Evolutionary conservation across 306 rosid genomes (phyloP).

Genomic region (Styphnolobium japonicum): DNA sequence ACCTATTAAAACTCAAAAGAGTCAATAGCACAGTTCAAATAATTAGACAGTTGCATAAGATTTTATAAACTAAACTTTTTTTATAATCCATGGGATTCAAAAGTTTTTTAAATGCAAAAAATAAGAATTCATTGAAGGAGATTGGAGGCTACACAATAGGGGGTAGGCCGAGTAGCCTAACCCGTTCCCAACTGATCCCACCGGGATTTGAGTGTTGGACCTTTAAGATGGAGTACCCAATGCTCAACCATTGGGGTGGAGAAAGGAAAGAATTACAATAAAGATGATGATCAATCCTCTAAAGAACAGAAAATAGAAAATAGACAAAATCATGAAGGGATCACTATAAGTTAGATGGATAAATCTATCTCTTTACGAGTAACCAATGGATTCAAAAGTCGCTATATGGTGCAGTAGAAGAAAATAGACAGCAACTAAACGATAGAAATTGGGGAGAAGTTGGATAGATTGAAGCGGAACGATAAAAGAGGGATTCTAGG

Average conservation of each 20-base stretch:
- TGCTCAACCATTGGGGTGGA: background rate
- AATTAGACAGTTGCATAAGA: background rate
- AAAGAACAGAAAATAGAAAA: background rate
- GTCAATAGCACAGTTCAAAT: background rate
- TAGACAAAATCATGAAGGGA: background rate
- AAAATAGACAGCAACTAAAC: too few relatives aligned
- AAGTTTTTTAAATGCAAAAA: background rate
- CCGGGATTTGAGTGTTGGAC: background rate
- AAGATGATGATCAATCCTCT: constrained; percentile 5
- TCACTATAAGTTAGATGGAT: background rate
- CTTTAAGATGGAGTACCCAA: constrained; percentile 4
- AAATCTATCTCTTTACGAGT: background rate
- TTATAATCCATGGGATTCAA: background rate
- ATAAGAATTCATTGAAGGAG: background rate
- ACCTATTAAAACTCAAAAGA: background rate
- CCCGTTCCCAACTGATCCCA: background rate
- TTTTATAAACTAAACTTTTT: background rate
- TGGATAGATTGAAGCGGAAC: too few relatives aligned
- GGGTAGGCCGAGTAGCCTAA: background rate
- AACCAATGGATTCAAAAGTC: background rate
- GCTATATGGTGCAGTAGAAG: too few relatives aligned
- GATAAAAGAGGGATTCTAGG: too few relatives aligned
- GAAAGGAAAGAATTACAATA: background rate
- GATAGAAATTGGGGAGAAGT: too few relatives aligned
- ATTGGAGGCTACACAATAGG: background rate